A percentile compares a stretch with the other conserved stretches of the same genome.
These are phyloP conservation scores for Xylaria sp. DNA, from an alignment of 2,329 filamentous ascomycete species.

Conservation along the genomic window DNA sequence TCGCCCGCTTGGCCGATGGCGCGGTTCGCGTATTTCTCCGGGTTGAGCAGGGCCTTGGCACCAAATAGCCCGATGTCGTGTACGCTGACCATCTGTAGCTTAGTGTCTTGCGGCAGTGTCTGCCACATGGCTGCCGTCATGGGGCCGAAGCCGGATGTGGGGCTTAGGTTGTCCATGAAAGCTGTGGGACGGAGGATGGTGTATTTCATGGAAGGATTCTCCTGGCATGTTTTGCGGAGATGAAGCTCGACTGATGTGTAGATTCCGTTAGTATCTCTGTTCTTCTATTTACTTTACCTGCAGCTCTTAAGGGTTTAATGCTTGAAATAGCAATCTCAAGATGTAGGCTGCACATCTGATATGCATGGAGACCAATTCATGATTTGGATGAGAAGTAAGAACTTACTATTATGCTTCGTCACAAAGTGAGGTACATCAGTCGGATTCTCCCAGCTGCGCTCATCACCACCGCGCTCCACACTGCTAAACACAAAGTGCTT, in stretches of 20 bases:
- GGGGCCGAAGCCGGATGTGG: conserved; percentile 48
- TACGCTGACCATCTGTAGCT: conserved; percentile 54
- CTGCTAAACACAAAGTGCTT: conserved; percentile 70
- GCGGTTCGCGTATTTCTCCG: conserved; percentile 46
- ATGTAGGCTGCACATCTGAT: not conserved
- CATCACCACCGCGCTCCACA: conserved; percentile 71
- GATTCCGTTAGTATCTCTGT: not conserved
- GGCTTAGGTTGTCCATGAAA: conserved; percentile 56
- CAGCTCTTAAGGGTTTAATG: not conserved
- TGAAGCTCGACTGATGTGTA: conserved; percentile 30
- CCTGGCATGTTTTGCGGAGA: conserved; percentile 32
- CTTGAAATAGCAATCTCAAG: not conserved
- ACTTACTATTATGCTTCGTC: conserved; percentile 60
- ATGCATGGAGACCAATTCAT: not conserved
- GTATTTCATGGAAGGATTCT: conserved; percentile 47
- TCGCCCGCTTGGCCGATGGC: conserved; percentile 53
- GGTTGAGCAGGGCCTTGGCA: conserved; percentile 48
- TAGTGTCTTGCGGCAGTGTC: conserved; percentile 44
- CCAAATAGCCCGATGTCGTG: conserved; percentile 54
- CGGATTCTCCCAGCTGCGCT: conserved; percentile 58
- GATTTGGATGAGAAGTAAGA: not conserved
- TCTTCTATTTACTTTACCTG: not conserved
- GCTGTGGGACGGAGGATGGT: conserved; percentile 55
- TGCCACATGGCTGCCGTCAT: conserved; percentile 51
- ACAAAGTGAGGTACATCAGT: conserved; percentile 69